A percentile compares a stretch with the other conserved stretches of the same genome.
phyloP scores from a whole-genome alignment of 2,329 filamentous ascomycete species.

The Neofusicoccum sp. region DNA sequence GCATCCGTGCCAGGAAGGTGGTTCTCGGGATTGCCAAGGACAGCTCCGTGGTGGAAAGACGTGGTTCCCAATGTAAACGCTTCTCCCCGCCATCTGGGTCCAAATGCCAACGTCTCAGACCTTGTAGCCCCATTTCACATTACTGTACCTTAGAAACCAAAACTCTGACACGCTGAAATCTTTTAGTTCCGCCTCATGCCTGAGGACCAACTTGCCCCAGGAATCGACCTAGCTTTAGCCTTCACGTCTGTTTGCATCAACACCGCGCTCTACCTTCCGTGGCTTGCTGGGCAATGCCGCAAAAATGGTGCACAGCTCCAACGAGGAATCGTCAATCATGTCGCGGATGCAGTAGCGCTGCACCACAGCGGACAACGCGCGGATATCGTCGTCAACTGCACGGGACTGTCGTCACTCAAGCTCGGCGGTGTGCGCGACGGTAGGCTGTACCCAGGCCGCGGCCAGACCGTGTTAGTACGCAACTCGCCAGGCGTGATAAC shows the following conservation, averaged over 20 bases:
- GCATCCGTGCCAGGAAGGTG: constrained; percentile 55
- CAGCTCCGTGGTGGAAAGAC: constrained; percentile 73
- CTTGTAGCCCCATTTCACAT: no score
- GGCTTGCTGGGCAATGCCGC: constrained; percentile 79
- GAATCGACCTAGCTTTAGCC: constrained; percentile 69
- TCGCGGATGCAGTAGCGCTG: constrained; percentile 67
- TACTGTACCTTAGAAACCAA: no score
- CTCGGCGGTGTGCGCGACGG: constrained; percentile 82
- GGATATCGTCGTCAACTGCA: constrained; percentile 80
- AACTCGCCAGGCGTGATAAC: constrained; percentile 76
- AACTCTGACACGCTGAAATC: constrained; percentile 1
- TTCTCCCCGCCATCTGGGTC: neutral
- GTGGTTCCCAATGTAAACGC: constrained; percentile 62
- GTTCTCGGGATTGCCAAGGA: constrained; percentile 68
- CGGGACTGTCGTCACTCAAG: constrained; percentile 72
- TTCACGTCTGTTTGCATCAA: constrained; percentile 93
- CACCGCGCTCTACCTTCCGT: constrained; percentile 82
- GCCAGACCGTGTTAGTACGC: constrained; percentile 81
- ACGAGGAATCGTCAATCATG: constrained; percentile 57
- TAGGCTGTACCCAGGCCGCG: constrained; percentile 73
- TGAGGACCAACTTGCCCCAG: constrained; percentile 58
- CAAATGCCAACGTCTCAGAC: no score
- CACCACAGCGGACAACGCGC: constrained; percentile 62
- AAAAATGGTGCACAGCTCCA: constrained; percentile 66
- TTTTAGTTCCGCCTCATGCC: constrained; percentile 63